Evolutionary conservation across 306 rosid genomes (phyloP), one percentile per base, ranked within the genome.

Genomic region (Acacia acuminata): DNA sequence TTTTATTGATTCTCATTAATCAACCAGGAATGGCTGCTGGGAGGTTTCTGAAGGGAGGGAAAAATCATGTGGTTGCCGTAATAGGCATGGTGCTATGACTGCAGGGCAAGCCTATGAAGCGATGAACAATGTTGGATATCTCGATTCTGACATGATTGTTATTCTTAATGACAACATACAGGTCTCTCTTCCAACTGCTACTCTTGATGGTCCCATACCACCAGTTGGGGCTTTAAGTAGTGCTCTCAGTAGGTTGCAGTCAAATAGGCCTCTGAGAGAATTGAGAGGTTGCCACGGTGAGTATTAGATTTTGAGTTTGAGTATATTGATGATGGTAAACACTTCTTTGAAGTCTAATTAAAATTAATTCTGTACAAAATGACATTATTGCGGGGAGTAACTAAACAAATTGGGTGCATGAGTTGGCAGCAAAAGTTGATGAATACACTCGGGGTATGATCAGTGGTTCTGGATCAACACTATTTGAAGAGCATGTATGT

Each of bases 91-190:
- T 36, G 40, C 40, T 36, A 36, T 0, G 97, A 94, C 99, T 4
- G 98, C 98, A 8, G 98, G 98, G 25, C 99, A 92, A 87, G 99
- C 98, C 73, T 94, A 96, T 85, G 98, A 96, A 88, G 99, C 99
- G 81, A 92, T 32, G 98, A 96, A 96, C 87, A 96, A 96, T 68
- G 99, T 97, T 1, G 99, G 98, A 74, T 96, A 96, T 83, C 92
- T 94, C 0, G 97, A 96, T 84, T 93, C 99, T 5, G 98, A 96
- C 68, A 96, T 96, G 36, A 32, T 32, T 0, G 0, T 32, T 0
- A 32, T 32, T 32, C 36, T 32, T 3, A 32, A 32, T 32, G 36
- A 32, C 36, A 32, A 32, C 36, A 32, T 3, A 32, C 36, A 32
- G 3, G 4, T 32, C 36, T 3, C 36, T 32, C 2, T 30, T 1